Conservation (phyloP, 106 monocot species). For the Dendrobium nobile region DNA sequence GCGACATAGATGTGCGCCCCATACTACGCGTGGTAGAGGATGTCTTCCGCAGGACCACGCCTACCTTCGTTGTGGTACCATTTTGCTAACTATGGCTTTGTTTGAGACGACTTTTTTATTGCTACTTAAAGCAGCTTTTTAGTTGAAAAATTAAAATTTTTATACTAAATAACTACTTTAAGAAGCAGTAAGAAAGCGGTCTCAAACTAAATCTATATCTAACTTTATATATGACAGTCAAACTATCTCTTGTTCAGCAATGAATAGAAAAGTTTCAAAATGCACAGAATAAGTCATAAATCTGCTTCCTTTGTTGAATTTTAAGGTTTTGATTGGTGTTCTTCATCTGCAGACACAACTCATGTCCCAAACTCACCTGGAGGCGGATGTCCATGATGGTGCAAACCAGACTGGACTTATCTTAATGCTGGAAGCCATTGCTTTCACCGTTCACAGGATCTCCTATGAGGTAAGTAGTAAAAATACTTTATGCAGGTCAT, state of each 20-base stretch:
- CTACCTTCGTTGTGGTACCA: slow-evolving; percentile 40
- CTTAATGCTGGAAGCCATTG: slow-evolving; percentile 42
- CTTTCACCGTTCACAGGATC: slow-evolving; percentile 64
- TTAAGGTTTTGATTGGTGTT: not conserved
- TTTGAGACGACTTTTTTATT: too few relatives aligned
- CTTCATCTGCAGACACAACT: slow-evolving; percentile 19
- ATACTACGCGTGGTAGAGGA: slow-evolving; percentile 59
- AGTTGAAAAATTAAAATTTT: too few relatives aligned
- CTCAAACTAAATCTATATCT: not conserved
- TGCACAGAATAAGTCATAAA: too few relatives aligned
- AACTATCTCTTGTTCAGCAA: not conserved
- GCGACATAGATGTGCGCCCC: slow-evolving; percentile 43
- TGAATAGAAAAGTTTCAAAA: too few relatives aligned
- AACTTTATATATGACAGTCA: not conserved
- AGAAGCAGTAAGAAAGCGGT: too few relatives aligned
- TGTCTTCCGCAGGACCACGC: slow-evolving; percentile 37
- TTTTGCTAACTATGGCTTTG: not conserved
- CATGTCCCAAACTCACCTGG: slow-evolving; percentile 17
- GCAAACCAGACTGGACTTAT: slow-evolving; percentile 6
- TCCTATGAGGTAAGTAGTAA: slow-evolving; percentile 45
- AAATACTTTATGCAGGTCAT: too few relatives aligned
- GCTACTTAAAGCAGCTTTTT: too few relatives aligned
- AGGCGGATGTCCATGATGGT: slow-evolving; percentile 28
- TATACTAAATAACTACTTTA: too few relatives aligned
- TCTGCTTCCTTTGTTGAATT: not conserved